A percentile compares a stretch with the other conserved stretches of the same genome.
Evolutionary conservation across 306 rosid species (phyloP).

Genomic region (Crataegus laevigata): DNA sequence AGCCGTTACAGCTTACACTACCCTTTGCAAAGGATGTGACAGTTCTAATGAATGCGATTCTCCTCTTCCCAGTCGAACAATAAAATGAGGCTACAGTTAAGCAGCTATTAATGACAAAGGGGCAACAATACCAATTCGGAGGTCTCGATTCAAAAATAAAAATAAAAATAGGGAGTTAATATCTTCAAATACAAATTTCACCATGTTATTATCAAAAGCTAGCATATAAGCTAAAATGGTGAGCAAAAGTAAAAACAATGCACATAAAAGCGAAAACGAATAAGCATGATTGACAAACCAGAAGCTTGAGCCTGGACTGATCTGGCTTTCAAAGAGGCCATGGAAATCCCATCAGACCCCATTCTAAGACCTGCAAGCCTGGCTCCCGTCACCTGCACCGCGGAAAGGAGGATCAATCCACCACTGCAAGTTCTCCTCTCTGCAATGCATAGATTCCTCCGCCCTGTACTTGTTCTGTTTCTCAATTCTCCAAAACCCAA

Average conservation of each 20-base stretch:
- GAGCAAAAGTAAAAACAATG: no score
- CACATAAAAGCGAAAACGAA: background rate
- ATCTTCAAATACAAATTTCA: background rate
- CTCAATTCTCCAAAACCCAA: conserved; percentile 36
- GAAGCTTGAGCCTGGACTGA: conserved; percentile 54
- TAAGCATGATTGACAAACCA: conserved; percentile 35
- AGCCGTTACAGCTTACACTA: background rate
- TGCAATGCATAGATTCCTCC: conserved; percentile 35
- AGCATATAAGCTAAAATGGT: background rate
- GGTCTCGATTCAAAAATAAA: background rate
- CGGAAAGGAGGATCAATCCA: conserved; percentile 34
- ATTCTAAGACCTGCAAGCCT: conserved; percentile 34
- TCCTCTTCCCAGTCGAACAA: background rate
- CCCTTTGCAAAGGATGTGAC: background rate
- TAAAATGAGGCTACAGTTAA: background rate
- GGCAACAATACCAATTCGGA: background rate
- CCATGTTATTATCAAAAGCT: background rate
- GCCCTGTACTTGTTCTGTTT: conserved; percentile 19
- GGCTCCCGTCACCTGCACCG: conserved; percentile 36
- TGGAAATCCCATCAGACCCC: conserved; percentile 40
- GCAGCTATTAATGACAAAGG: background rate
- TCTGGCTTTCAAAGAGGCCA: conserved; percentile 46
- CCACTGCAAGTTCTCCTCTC: conserved; percentile 38
- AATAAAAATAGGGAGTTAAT: background rate
- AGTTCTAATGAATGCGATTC: background rate